Evolutionary conservation across 331 rosid genomes (phyloP).

Genomic region (Prunus yedoensis): DNA sequence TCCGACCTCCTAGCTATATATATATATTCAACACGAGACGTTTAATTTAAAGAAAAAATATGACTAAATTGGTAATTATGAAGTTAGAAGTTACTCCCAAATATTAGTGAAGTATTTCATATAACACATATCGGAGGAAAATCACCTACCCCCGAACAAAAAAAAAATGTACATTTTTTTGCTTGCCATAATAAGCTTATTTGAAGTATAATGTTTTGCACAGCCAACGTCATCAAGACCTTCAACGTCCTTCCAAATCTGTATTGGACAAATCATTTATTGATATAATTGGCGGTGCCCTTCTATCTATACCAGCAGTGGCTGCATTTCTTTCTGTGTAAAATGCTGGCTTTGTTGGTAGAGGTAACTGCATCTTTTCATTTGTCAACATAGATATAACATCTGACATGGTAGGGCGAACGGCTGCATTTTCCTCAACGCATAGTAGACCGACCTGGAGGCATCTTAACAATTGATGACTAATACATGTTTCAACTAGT

Average conservation of each 20-base stretch:
- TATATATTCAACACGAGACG: too few relatives aligned
- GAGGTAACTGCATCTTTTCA: not conserved
- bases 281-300: not conserved
- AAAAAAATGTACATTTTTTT: too few relatives aligned
- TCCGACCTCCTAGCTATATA: too few relatives aligned
- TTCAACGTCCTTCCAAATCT: not conserved
- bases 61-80: too few relatives aligned
- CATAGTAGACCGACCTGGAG: conserved; percentile 1
- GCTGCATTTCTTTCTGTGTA: not conserved
- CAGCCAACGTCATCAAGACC: not conserved
- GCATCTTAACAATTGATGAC: not conserved
- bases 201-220: not conserved
- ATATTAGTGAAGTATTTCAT: too few relatives aligned
- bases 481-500: not conserved
- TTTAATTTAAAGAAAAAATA: too few relatives aligned
- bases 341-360: not conserved
- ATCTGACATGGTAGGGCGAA: not conserved
- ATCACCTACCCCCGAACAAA: too few relatives aligned
- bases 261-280: not conserved
- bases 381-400: not conserved
- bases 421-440: not conserved
- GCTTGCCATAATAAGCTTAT: not conserved
- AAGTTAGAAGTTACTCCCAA: too few relatives aligned
- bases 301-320: not conserved
- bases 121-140: too few relatives aligned